Percentiles rank a stretch among this genome's conserved stretches.
Conservation (phyloP, 495 filamentous ascomycete species). For the Cercophora scortea region DNA sequence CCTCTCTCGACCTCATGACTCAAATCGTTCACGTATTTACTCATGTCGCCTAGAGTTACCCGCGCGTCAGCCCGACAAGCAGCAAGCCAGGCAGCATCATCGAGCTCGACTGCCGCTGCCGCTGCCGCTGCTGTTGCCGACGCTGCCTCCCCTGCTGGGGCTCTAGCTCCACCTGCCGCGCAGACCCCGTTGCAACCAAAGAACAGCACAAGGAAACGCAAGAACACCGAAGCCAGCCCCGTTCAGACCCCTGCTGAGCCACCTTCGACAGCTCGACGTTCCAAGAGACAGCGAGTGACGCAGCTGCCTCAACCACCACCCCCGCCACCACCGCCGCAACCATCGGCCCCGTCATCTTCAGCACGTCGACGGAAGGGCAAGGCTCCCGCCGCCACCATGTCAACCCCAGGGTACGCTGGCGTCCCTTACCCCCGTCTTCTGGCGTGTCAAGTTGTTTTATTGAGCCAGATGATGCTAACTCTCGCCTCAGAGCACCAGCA, state of each 20-base stretch:
- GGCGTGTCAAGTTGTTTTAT: too few relatives aligned
- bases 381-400: slow-evolving; percentile 62
- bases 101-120: slow-evolving; percentile 29
- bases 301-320: slow-evolving; percentile 23
- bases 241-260: slow-evolving; percentile 20
- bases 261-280: slow-evolving; percentile 34
- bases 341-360: slow-evolving; percentile 28
- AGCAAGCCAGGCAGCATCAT: slow-evolving; percentile 48
- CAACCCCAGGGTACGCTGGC: slow-evolving; percentile 59
- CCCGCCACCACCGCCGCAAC: slow-evolving; percentile 14
- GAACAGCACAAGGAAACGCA: slow-evolving; percentile 35
- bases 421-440: neutral
- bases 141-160: slow-evolving; percentile 33
- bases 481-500: slow-evolving; percentile 22
- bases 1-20: slow-evolving; percentile 11
- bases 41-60: slow-evolving; percentile 82
- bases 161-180: slow-evolving; percentile 34
- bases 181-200: slow-evolving; percentile 21
- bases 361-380: slow-evolving; percentile 56
- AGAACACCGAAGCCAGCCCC: slow-evolving; percentile 18
- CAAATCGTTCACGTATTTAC: slow-evolving; percentile 32
- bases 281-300: slow-evolving; percentile 43
- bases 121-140: slow-evolving; percentile 17
- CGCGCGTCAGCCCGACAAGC: slow-evolving; percentile 72
- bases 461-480: slow-evolving; percentile 6